phyloP scores from a whole-genome alignment of 1,284 basidiomycete genomes.

The Cryptococcus depauperatus region DNA sequence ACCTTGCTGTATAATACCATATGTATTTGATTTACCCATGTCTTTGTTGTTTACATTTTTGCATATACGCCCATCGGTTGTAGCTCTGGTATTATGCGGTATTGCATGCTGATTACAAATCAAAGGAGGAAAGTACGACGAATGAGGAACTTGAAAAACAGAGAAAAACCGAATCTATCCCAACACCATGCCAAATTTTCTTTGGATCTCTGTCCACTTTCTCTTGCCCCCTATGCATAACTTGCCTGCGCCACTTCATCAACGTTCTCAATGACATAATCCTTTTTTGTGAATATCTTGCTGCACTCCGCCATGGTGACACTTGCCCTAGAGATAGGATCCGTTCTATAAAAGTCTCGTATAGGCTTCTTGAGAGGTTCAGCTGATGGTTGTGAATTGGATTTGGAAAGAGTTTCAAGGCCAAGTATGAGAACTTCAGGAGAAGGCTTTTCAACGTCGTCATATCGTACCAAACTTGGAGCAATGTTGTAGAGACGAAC shows the following conservation, averaged over 20 bases:
- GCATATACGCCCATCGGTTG: too few relatives aligned
- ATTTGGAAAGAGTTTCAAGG: conserved; percentile 55
- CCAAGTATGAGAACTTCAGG: conserved; percentile 62
- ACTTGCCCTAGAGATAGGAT: conserved; percentile 49
- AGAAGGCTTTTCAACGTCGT: conserved; percentile 71
- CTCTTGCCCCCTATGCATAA: conserved; percentile 16
- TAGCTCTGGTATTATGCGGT: too few relatives aligned
- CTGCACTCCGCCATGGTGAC: conserved; percentile 47
- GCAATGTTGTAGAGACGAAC: conserved; percentile 98
- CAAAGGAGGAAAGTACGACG: background rate
- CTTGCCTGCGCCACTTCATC: conserved; percentile 25
- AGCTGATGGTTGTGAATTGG: conserved; percentile 48
- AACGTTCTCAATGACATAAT: conserved; percentile 22
- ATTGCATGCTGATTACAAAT: conserved; percentile 5
- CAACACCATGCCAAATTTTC: background rate
- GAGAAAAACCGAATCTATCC: background rate
- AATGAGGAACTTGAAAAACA: too few relatives aligned
- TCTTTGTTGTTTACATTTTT: too few relatives aligned
- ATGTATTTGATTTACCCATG: background rate
- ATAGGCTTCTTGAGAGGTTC: conserved; percentile 70
- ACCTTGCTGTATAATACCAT: background rate
- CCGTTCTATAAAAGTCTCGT: conserved; percentile 89
- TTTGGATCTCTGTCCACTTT: background rate
- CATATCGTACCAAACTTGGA: conserved; percentile 82
- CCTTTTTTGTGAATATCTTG: conserved; percentile 44